A percentile compares a stretch with the other conserved stretches of the same genome.
Conservation (phyloP, 2,329 filamentous ascomycete genomes). For the Nemania sp. region DNA sequence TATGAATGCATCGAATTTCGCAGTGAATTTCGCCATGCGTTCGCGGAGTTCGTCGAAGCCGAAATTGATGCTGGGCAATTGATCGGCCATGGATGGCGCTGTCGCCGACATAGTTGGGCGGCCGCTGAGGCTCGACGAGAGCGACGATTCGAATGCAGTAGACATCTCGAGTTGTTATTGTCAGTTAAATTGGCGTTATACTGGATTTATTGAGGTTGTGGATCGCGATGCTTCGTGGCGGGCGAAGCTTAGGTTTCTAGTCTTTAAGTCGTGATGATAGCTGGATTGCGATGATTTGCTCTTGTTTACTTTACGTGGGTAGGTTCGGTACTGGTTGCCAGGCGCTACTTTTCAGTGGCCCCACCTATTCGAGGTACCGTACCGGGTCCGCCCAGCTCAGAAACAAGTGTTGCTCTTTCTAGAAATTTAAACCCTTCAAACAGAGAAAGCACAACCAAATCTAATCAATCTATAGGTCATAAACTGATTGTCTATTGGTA, state of each 20-base stretch:
- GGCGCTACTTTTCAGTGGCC: slow-evolving; percentile 17
- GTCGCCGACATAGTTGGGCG: slow-evolving; percentile 59
- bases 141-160: slow-evolving; percentile 68
- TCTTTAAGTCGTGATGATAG: background rate
- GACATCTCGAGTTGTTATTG: slow-evolving; percentile 46
- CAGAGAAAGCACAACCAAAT: no score
- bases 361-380: no score
- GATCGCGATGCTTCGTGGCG: background rate
- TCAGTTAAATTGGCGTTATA: background rate
- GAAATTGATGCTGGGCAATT: slow-evolving; percentile 88
- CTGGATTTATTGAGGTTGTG: background rate
- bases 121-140: slow-evolving; percentile 64
- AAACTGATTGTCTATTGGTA: no score
- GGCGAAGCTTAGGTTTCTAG: background rate
- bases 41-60: slow-evolving; percentile 94
- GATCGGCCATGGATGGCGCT: slow-evolving; percentile 71
- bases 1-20: slow-evolving; percentile 90
- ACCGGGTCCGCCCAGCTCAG: no score
- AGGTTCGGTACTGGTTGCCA: slow-evolving; percentile 37
- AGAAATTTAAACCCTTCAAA: no score
- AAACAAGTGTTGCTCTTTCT: no score
- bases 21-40: slow-evolving; percentile 91
- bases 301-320: slow-evolving; percentile 39
- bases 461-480: no score
- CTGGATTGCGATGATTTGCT: background rate